A percentile compares a stretch with the other conserved stretches of the same genome.
Conservation (phyloP, 2,329 filamentous ascomycete genomes). For the Fusarium sp. region DNA sequence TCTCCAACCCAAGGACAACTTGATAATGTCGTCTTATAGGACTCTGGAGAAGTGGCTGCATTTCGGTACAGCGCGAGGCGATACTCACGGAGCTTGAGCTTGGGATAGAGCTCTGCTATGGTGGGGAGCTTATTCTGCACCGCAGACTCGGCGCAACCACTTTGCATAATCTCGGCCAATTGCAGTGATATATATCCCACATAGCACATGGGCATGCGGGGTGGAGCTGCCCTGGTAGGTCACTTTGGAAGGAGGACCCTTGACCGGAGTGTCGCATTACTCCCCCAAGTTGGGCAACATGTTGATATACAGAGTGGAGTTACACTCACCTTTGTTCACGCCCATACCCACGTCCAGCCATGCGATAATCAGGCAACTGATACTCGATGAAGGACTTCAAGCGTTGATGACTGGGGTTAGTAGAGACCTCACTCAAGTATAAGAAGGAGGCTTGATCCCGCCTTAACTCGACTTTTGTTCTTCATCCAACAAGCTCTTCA, state of each 20-base stretch:
- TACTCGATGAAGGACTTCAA: constrained; percentile 5
- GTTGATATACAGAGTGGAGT: constrained; percentile 36
- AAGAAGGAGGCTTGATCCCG: constrained; percentile 40
- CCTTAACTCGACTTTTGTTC: constrained; percentile 27
- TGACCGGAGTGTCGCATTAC: constrained; percentile 19
- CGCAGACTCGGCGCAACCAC: constrained; percentile 27
- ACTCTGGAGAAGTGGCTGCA: constrained; percentile 12
- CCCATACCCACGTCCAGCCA: constrained; percentile 32
- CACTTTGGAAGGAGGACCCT: constrained; percentile 17
- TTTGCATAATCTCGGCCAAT: constrained; percentile 33
- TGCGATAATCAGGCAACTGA: constrained; percentile 43
- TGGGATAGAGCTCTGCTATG: constrained; percentile 14
- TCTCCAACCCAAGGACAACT: not conserved
- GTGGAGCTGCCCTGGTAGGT: constrained; percentile 15
- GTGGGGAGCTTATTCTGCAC: constrained; percentile 29
- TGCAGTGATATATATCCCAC: constrained; percentile 11
- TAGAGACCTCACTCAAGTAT: constrained; percentile 33
- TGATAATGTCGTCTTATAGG: not conserved
- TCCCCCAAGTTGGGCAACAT: constrained; percentile 15
- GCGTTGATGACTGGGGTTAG: constrained; percentile 18
- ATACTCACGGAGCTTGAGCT: constrained; percentile 20
- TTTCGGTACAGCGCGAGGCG: constrained; percentile 30
- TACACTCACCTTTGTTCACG: constrained; percentile 23
- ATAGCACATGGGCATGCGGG: constrained; percentile 36
- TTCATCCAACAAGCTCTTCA: constrained; percentile 42